Conservation (phyloP, 352 stramenopile species). For the Phytophthora foliorum region DNA sequence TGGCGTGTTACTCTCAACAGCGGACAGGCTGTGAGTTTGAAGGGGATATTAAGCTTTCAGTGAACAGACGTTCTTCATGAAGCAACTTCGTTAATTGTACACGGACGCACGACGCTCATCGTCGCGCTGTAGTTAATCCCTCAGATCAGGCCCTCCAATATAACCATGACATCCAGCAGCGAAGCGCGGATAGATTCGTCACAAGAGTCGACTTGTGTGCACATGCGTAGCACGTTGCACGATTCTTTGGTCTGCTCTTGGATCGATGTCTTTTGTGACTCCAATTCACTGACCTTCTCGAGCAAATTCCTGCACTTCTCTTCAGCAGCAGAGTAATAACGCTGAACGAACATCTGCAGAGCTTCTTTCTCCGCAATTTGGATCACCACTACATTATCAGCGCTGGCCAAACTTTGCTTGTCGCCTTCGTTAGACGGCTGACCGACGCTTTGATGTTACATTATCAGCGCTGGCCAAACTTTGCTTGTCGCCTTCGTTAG, state of each 20-base stretch:
- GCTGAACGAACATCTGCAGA: slow-evolving; percentile 58
- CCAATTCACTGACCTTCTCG: slow-evolving; percentile 40
- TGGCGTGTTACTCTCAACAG: not conserved
- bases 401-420: not conserved
- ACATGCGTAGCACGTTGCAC: slow-evolving; percentile 40
- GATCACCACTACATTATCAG: slow-evolving; percentile 15
- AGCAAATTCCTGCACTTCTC: slow-evolving; percentile 52
- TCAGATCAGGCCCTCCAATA: slow-evolving; percentile 19
- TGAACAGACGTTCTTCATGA: not conserved
- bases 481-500: slow-evolving; percentile 17
- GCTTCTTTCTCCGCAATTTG: slow-evolving; percentile 56
- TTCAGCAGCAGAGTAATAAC: slow-evolving; percentile 58
- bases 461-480: not conserved
- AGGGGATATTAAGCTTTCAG: too few species aligned
- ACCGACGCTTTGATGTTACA: slow-evolving; percentile 18
- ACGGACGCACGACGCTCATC: not conserved
- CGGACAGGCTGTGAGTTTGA: not conserved
- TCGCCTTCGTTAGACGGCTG: slow-evolving; percentile 17
- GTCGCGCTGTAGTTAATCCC: not conserved
- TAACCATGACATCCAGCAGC: slow-evolving; percentile 46
- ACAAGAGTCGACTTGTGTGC: slow-evolving; percentile 41
- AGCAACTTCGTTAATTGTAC: not conserved
- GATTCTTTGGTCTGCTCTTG: slow-evolving; percentile 44
- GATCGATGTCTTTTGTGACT: slow-evolving; percentile 34
- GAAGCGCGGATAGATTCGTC: slow-evolving; percentile 42